Base-by-base conservation (phyloP, 345 rosid genomes). In the Mercurialis annua region DNA sequence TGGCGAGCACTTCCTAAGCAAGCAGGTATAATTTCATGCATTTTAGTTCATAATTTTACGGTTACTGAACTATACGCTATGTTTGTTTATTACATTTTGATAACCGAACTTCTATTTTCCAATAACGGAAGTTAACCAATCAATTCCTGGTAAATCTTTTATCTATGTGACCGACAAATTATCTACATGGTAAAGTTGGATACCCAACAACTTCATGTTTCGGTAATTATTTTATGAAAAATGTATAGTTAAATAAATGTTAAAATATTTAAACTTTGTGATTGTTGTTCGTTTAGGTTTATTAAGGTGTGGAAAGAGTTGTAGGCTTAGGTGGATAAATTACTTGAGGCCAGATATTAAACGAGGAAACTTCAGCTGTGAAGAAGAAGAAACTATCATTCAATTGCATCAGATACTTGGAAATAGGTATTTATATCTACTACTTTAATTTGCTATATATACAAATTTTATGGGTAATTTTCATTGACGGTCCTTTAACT, bases 261-360 rank as follows among this genome's bases (percentile, higher is more conserved):
- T n/a, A 24, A 24, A 30, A 53, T 24, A 30, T 56, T 7, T 18
- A 4, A 15, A 6, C 9, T 34, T 31, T 12, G 2, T 50, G 7
- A 8, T 53, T 9, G 24, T 26, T 5, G 11, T 53, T 26, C 14
- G 0, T 59, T n/a, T n/a, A 70, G 67, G 73, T 53, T 53, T 70
- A 36, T 7, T 53, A 10, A 70, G 73, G 62, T 70, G 73, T 40
- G 64, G 73, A 27, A 70, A 70, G 67, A 70, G 67, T 17, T 70
- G 73, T 2, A 53, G 73, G 38, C 73, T 70, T 33, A 30, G 66
- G 17, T 70, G 73, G 67, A 70, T 59, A 14, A 70, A 70, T 44
- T 62, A 70, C 24, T 17, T 70, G 1, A 49, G 73, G 1, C 68
- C 68, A 8, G 73, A 27, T n/a, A 54, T 70, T 33, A 70, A 70